Evolutionary conservation across 2,329 filamentous ascomycete species (phyloP).

Genomic region (Sporothrix pallida): DNA sequence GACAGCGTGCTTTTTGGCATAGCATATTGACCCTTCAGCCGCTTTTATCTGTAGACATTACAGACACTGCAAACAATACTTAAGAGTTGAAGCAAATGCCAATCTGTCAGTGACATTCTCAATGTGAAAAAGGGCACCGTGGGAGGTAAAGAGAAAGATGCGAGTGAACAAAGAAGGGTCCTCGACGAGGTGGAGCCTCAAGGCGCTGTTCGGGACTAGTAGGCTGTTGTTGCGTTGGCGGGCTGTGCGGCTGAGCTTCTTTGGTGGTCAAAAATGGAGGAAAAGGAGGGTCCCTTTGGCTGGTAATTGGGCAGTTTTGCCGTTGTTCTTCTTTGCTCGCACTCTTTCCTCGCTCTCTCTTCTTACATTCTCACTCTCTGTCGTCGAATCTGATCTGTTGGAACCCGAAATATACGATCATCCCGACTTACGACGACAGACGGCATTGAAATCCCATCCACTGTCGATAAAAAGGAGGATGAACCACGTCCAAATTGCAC

Average conservation of each 20-base stretch:
- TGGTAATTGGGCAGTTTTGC: not conserved
- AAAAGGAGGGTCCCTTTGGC: not conserved
- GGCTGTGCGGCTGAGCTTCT: slow-evolving; percentile 18
- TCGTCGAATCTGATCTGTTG: no score
- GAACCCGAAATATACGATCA: not conserved
- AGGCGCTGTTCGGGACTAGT: not conserved
- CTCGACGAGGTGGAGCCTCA: not conserved
- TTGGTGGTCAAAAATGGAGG: not conserved
- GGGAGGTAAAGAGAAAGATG: not conserved
- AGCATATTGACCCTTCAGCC: not conserved
- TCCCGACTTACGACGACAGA: not conserved
- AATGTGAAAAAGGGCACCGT: no score
- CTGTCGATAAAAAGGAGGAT: not conserved
- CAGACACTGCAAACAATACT: no score
- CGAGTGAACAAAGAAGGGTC: not conserved
- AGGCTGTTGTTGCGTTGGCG: slow-evolving; percentile 11
- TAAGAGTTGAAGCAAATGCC: no score
- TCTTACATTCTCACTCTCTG: no score
- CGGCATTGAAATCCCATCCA: not conserved
- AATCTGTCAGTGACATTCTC: no score
- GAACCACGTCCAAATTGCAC: not conserved
- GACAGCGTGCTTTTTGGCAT: not conserved
- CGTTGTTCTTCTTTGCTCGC: no score
- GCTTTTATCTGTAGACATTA: no score
- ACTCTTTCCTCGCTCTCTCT: no score